Conservation (phyloP, 148 eudicot species). For the Persicaria maculosa region DNA sequence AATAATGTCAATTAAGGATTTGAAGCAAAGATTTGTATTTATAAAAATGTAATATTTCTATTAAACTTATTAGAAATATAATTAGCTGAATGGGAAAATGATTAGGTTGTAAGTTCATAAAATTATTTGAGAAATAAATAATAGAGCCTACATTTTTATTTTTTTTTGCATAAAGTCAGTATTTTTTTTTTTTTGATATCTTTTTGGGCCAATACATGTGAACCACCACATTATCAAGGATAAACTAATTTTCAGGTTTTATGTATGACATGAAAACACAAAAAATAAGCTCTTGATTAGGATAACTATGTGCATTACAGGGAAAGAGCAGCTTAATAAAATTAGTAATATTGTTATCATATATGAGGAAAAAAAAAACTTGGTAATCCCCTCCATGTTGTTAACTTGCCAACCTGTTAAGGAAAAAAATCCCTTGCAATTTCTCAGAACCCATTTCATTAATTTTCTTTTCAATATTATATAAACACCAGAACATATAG, state of each 20-base stretch:
- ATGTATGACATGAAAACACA: neutral
- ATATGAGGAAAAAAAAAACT: neutral
- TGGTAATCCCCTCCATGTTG: neutral
- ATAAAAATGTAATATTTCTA: neutral
- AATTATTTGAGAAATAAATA: conserved; percentile 1
- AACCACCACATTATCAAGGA: neutral
- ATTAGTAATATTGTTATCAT: too few species aligned
- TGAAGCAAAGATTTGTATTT: too few species aligned
- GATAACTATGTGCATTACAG: conserved; percentile 1
- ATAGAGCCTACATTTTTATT: neutral
- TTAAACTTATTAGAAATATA: neutral
- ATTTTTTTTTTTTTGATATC: neutral
- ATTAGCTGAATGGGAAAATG: neutral
- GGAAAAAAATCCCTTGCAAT: neutral
- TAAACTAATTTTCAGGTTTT: neutral
- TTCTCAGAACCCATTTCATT: neutral
- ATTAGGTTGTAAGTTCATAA: too few species aligned
- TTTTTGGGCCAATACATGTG: neutral
- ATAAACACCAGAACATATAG: neutral
- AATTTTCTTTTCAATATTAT: neutral
- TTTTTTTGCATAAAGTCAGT: neutral
- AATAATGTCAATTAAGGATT: neutral
- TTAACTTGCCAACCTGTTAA: neutral
- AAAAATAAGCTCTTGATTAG: neutral
- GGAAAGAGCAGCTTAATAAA: neutral